Base-by-base conservation (phyloP, 441 rosid genomes). In the Pelargonium australe region DNA sequence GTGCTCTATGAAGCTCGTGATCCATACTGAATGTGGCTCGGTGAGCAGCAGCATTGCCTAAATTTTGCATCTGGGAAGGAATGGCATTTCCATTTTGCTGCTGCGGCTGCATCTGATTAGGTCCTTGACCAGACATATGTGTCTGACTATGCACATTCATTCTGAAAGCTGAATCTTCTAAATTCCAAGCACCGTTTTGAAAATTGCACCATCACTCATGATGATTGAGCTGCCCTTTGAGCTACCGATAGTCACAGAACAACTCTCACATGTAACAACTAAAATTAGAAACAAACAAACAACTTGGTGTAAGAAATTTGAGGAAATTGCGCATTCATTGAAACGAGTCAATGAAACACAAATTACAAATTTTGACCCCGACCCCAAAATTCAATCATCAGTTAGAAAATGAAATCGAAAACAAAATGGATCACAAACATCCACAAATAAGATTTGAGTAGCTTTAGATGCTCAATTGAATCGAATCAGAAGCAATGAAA, bases 81-180 rank as follows among this genome's bases (percentile, higher is more conserved):
- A 82, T 82, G 6, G 79, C 74, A 75, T 83, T 84, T 63, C 95
- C 98, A 88, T 87, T 92, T 8, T 55, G 60, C 69, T 84, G 98
- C 79, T 86, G 95, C 68, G 94, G 76, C 78, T 85, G 81, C 70
- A 85, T 82, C 79, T 92, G 96, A 81, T 83, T 91, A 41, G 95
- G 80, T 63, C 86, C 78, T 75, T 86, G 93, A 70, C 92, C 95
- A 2, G 99, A 83, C 84, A 88, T 34, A 34, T 34, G 40, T 6
- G 40, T 73, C 79, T 89, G 96, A 5, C 97, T 77, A 77, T 83
- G 97, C 79, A 87, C 87, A 85, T 89, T 89, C 98, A 90, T 88
- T 17, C 67, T 64, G 41, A 73, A 55, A 76, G n/a, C 40, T 70
- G 76, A 70, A 79, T 55, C 68, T 69, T 69, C 74, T 11, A 63